Evolutionary conservation across 495 filamentous ascomycete species (phyloP).

Genomic region (Podospora pseudoanserina): DNA sequence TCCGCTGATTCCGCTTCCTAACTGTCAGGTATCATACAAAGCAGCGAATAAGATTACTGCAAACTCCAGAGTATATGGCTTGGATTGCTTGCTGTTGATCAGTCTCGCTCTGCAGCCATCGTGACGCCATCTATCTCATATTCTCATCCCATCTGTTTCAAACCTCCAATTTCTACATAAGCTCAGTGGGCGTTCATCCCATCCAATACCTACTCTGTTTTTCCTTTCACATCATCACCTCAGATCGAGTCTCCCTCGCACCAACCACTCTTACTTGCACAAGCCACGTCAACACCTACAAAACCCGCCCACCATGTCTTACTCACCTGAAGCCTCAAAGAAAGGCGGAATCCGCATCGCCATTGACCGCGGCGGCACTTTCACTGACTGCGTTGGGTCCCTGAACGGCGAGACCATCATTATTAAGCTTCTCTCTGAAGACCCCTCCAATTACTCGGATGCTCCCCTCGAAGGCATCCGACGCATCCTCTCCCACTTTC

Average conservation of each 20-base stretch:
- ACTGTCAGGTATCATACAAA: background rate
- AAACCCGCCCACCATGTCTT: background rate
- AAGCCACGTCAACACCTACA: background rate
- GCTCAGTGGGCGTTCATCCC: background rate
- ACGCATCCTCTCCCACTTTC: constrained; percentile 80
- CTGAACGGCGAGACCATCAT: constrained; percentile 67
- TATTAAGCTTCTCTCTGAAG: constrained; percentile 86
- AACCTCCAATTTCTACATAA: background rate
- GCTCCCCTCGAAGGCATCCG: constrained; percentile 89
- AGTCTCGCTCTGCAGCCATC: background rate
- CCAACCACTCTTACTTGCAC: background rate
- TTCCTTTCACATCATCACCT: background rate
- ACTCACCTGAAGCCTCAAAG: background rate
- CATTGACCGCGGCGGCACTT: constrained; percentile 67
- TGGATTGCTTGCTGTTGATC: background rate
- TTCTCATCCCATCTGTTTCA: background rate
- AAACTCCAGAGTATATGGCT: background rate
- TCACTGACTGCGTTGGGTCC: constrained; percentile 69
- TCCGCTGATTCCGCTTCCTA: background rate
- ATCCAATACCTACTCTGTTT: background rate
- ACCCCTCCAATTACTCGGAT: constrained; percentile 84
- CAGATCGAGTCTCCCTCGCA: background rate
- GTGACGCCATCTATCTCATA: background rate
- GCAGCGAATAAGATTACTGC: background rate
- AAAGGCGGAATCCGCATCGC: constrained; percentile 51